Evolutionary conservation across 441 rosid genomes (phyloP).

Genomic region (Corymbia citriodora): DNA sequence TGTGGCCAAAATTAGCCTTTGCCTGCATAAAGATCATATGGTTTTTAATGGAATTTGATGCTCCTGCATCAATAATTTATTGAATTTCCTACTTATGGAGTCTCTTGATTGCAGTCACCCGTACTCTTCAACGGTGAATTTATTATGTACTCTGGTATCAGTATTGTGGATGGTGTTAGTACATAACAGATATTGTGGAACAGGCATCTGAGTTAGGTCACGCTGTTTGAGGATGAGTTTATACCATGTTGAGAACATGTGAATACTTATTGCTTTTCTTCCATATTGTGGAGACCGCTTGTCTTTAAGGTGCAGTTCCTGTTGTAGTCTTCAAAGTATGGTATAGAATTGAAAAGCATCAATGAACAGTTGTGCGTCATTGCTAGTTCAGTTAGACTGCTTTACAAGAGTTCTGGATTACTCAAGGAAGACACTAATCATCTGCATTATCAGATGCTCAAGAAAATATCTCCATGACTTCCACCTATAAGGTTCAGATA

Average conservation of each 20-base stretch:
- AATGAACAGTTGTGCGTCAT: not conserved
- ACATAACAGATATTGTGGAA: not conserved
- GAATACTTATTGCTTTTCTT: not conserved
- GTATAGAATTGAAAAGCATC: not conserved
- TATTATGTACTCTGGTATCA: not conserved
- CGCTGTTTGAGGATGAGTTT: not conserved
- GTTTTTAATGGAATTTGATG: not conserved
- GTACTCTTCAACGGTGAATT: not conserved
- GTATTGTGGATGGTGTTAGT: not conserved
- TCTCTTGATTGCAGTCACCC: not conserved
- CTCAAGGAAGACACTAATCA: not conserved
- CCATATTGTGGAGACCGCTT: not conserved
- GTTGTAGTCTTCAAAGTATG: not conserved
- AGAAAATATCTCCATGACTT: not conserved
- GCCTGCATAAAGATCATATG: not conserved
- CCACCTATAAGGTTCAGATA: not conserved
- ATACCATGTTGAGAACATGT: not conserved
- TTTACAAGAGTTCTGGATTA: not conserved
- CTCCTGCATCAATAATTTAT: not conserved
- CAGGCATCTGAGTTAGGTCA: not conserved
- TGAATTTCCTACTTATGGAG: not conserved
- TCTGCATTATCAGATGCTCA: not conserved
- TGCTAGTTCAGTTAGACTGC: not conserved
- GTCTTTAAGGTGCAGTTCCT: not conserved
- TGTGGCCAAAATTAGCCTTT: not conserved